Conservation (phyloP, 495 filamentous ascomycete species). For the Letharia lupina region DNA sequence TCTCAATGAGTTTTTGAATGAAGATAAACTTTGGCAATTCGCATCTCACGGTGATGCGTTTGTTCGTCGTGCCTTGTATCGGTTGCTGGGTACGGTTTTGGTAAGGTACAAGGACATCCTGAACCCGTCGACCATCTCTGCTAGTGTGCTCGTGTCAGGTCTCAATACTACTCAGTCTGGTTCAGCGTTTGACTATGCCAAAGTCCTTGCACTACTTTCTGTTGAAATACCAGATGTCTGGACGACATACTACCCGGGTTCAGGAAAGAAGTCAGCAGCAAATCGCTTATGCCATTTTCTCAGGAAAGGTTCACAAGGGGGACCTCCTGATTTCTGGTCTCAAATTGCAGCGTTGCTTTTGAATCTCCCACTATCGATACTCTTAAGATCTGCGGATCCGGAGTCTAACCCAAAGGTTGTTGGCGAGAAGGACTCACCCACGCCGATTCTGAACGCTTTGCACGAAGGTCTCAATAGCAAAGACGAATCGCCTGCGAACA, state of each 20-base stretch:
- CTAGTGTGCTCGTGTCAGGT: conserved; percentile 58
- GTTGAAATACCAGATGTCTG: conserved; percentile 58
- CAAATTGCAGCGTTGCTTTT: conserved; percentile 52
- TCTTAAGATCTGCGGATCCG: conserved; percentile 41
- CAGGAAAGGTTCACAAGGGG: conserved; percentile 73
- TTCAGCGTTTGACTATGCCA: conserved; percentile 61
- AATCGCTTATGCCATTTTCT: conserved; percentile 62
- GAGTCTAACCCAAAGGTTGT: conserved; percentile 34
- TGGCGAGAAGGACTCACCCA: conserved; percentile 28
- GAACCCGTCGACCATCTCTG: conserved; percentile 54
- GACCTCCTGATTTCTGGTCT: conserved; percentile 61
- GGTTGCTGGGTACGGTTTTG: conserved; percentile 53
- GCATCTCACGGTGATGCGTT: conserved; percentile 55
- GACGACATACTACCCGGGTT: conserved; percentile 54
- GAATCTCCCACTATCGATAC: conserved; percentile 45
- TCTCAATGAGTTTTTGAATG: conserved; percentile 51
- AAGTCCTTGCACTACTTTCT: conserved; percentile 56
- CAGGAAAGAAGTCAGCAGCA: conserved; percentile 54
- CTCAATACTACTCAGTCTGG: conserved; percentile 59
- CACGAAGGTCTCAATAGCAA: conserved; percentile 59
- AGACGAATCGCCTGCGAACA: conserved; percentile 63
- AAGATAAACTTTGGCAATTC: conserved; percentile 69
- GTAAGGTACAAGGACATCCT: conserved; percentile 51
- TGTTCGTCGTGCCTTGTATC: conserved; percentile 62
- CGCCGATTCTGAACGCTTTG: conserved; percentile 51